phyloP scores from a whole-genome alignment of 1,284 basidiomycete genomes.

The Omphalotus olearius region DNA sequence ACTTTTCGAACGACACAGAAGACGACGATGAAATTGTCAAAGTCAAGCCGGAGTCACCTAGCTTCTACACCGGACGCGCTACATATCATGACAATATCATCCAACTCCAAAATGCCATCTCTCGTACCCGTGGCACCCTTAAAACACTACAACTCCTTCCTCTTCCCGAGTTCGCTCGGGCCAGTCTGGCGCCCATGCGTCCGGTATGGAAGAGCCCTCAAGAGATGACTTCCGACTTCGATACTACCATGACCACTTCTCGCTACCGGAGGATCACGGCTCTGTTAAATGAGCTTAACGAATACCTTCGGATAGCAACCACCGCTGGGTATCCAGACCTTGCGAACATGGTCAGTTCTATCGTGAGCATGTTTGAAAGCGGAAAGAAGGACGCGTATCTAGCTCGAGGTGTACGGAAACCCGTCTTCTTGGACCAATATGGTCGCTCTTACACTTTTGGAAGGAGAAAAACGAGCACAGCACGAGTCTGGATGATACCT shows the following conservation, averaged over 20 bases:
- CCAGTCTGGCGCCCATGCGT: slow-evolving; percentile 52
- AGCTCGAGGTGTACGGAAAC: slow-evolving; percentile 50
- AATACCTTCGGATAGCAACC: slow-evolving; percentile 65
- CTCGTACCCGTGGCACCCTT: slow-evolving; percentile 55
- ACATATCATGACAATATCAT: slow-evolving; percentile 74
- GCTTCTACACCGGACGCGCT: slow-evolving; percentile 87
- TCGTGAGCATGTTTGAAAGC: slow-evolving; percentile 66
- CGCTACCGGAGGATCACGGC: slow-evolving; percentile 69
- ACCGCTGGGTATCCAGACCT: slow-evolving; percentile 63
- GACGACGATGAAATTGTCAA: slow-evolving; percentile 10
- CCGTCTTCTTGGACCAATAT: slow-evolving; percentile 59
- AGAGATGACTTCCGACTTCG: slow-evolving; percentile 56
- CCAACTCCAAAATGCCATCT: slow-evolving; percentile 64
- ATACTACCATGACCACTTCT: slow-evolving; percentile 61
- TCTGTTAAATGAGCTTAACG: slow-evolving; percentile 70
- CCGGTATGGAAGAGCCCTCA: slow-evolving; percentile 67
- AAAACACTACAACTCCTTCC: slow-evolving; percentile 71
- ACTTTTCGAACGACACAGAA: not conserved
- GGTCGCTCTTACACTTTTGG: slow-evolving; percentile 84
- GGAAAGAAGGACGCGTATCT: slow-evolving; percentile 53
- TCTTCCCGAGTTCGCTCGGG: slow-evolving; percentile 67
- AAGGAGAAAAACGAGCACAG: slow-evolving; percentile 81
- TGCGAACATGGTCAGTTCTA: slow-evolving; percentile 44
- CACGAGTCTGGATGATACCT: slow-evolving; percentile 94
- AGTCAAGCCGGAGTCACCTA: slow-evolving; percentile 52